Base-by-base conservation (phyloP, 2,329 filamentous ascomycete genomes). In the Pseudogymnoascus sp. region DNA sequence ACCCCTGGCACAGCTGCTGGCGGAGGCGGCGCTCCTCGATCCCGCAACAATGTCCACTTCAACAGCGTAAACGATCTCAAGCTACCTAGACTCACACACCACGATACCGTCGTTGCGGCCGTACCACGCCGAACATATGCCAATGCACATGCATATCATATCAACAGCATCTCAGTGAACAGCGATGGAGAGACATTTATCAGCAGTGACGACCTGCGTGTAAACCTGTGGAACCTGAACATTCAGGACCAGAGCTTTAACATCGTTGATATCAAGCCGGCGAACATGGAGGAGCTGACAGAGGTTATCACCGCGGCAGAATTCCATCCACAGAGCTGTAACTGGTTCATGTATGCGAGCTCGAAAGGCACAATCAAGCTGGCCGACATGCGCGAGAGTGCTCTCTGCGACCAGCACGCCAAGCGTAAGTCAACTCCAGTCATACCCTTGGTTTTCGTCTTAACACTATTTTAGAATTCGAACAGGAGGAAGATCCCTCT, bases 141-240 rank as follows among this genome's bases (percentile, higher is more conserved):
- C 70, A 99, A 99, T 74, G 94, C 94, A 61, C 94, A 99, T 75
- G 94, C 94, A 69, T 99, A 99, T 76, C 94, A 99, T 78, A 97
- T 99, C 84, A 99, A 99, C 81, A 97, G 94, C 81, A 99, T 99
- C 76, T 97, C 94, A n/a, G 94, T 97, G 72, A 99, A 99, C 81
- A 97, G 93, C 74, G 94, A 99, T 75, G 94, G 93, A 63, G 94
- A 99, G 80, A 99, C 94, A 0, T 99, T 97, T 77, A 97, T 99
- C 78, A 97, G 92, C 80, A 97, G 92, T 74, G 94, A 99, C 74
- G 94, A 99, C 75, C 80, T 99, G 67, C 88, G 94, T 67, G 96
- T 99, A 81, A 99, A 99, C 76, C 81, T 99, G 63, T 99, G 94
- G 94, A 97, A 99, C 75, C 82, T 97, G 70, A 97, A 97, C 77